phyloP scores from a whole-genome alignment of 306 rosid species.

The Sphenostylis stenocarpa region DNA sequence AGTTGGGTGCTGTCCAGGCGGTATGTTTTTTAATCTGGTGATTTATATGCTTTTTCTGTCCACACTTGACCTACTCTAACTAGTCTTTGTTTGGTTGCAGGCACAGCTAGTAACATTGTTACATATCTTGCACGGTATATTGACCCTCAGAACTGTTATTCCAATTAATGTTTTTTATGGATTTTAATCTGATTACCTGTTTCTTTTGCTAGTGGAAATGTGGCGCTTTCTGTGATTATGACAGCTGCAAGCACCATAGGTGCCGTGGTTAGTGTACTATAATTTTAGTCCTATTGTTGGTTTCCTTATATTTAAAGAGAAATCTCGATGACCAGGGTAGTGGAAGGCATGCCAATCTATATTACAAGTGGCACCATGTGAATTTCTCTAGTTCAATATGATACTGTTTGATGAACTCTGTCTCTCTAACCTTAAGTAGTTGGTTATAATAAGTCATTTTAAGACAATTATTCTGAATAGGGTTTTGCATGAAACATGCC shows the following conservation, averaged over 20 bases:
- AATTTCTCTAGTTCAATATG: neutral
- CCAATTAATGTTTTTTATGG: neutral
- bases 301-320: neutral
- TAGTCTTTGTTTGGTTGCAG: too few species aligned
- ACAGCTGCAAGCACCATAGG: conserved; percentile 83
- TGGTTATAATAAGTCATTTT: neutral
- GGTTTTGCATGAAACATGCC: neutral
- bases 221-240: conserved; percentile 89
- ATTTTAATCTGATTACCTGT: neutral
- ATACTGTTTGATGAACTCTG: neutral
- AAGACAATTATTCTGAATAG: neutral
- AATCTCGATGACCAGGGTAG: conserved; percentile 8
- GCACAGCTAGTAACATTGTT: too few species aligned
- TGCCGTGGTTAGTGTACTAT: conserved; percentile 66
- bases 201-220: conserved; percentile 43
- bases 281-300: conserved; percentile 10
- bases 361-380: neutral
- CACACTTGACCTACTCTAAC: too few species aligned
- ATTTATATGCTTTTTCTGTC: too few species aligned
- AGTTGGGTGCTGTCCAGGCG: conserved; percentile 90
- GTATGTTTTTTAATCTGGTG: conserved; percentile 38
- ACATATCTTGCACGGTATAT: conserved; percentile 36
- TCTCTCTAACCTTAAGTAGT: neutral
- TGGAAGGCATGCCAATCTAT: conserved; percentile 7
- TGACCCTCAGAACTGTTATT: conserved; percentile 19